A percentile compares a stretch with the other conserved stretches of the same genome.
Evolutionary conservation across 2,329 filamentous ascomycete species (phyloP).

Genomic region (Sarocladiaceae sp.): DNA sequence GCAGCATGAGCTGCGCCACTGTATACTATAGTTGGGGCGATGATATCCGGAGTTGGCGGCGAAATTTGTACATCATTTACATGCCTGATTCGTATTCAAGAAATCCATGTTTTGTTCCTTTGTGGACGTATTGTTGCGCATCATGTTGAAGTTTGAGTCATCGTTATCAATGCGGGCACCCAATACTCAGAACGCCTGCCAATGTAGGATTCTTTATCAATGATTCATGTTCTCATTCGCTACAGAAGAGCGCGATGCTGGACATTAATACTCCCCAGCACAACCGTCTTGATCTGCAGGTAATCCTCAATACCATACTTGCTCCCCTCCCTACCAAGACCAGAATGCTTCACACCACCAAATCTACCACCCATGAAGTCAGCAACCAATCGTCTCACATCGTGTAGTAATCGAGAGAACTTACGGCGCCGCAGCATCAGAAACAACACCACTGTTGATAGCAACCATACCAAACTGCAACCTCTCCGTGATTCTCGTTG

Average conservation of each 20-base stretch:
- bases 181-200: no score
- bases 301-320: slow-evolving; percentile 60
- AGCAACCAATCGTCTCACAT: slow-evolving; percentile 1
- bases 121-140: no score
- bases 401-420: not conserved
- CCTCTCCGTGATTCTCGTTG: slow-evolving; percentile 37
- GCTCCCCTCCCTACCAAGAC: slow-evolving; percentile 57
- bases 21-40: not conserved
- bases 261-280: slow-evolving; percentile 26
- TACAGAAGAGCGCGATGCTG: not conserved
- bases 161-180: no score
- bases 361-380: slow-evolving; percentile 29
- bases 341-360: slow-evolving; percentile 59
- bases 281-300: slow-evolving; percentile 51
- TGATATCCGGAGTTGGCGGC: slow-evolving; percentile 3
- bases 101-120: no score
- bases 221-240: not conserved
- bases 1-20: no score
- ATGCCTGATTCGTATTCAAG: no score
- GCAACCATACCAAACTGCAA: slow-evolving; percentile 66
- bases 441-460: slow-evolving; percentile 50
- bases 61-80: slow-evolving; percentile 1
- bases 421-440: slow-evolving; percentile 22
- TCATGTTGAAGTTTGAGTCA: no score
- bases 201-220: no score